Conservation (phyloP, 768 basidiomycete genomes). For the Rubroboletus satanas region DNA sequence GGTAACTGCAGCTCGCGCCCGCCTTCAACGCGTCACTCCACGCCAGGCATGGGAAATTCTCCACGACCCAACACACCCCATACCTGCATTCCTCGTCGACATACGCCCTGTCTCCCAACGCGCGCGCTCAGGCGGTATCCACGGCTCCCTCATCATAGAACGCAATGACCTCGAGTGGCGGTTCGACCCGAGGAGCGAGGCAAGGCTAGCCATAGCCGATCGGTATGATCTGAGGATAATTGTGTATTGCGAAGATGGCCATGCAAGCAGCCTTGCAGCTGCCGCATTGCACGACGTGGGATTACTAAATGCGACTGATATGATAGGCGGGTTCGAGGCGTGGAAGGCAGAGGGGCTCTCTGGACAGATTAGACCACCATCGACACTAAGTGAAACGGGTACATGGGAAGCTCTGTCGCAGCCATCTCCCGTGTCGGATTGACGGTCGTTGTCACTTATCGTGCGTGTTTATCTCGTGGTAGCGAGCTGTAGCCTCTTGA, state of each 20-base stretch:
- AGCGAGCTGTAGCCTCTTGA: background rate
- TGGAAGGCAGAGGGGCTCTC: constrained; percentile 70
- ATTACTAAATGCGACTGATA: constrained; percentile 69
- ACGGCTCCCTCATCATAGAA: constrained; percentile 69
- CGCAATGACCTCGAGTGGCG: constrained; percentile 78
- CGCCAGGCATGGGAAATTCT: constrained; percentile 59
- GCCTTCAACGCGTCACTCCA: constrained; percentile 61
- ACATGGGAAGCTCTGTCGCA: constrained; percentile 31
- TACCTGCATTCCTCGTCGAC: constrained; percentile 73
- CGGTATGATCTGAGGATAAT: constrained; percentile 73
- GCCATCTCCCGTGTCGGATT: constrained; percentile 24
- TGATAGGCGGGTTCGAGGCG: constrained; percentile 68
- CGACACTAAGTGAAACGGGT: constrained; percentile 26
- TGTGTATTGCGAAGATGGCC: constrained; percentile 71
- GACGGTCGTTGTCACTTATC: background rate
- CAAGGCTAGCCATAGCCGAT: constrained; percentile 62
- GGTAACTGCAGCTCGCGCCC: constrained; percentile 54
- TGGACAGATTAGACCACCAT: constrained; percentile 38
- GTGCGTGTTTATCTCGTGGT: constrained; percentile 1
- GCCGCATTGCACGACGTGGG: constrained; percentile 66
- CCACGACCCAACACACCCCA: constrained; percentile 45
- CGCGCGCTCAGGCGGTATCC: constrained; percentile 52
- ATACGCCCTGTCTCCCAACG: constrained; percentile 67
- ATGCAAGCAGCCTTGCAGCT: constrained; percentile 70
- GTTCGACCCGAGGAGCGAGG: constrained; percentile 64